Conservation (phyloP, 2,329 filamentous ascomycete species). For the Trichoderma pleuroti region DNA sequence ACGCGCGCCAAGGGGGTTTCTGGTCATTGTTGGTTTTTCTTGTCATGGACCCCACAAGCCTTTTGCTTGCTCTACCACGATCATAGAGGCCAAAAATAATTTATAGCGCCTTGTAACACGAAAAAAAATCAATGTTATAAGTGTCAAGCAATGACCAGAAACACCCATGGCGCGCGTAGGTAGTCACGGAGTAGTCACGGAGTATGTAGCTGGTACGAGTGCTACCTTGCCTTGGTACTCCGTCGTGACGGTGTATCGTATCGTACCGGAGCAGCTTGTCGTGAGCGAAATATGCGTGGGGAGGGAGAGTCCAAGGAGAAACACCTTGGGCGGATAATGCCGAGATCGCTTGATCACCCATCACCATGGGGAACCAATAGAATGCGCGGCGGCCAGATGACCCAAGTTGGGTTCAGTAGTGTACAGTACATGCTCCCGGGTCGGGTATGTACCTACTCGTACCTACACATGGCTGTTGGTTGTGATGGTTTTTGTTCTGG, state of each 20-base stretch:
- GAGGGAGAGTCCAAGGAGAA: not conserved
- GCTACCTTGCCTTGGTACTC: not conserved
- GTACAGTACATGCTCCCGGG: too few relatives aligned
- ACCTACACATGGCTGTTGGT: not conserved
- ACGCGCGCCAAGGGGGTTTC: too few relatives aligned
- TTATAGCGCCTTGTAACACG: too few relatives aligned
- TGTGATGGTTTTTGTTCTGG: not conserved
- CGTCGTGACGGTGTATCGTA: not conserved
- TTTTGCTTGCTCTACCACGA: too few relatives aligned
- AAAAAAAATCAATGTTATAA: too few relatives aligned
- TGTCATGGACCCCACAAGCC: too few relatives aligned
- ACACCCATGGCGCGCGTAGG: too few relatives aligned
- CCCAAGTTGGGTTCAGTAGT: too few relatives aligned
- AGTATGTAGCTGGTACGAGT: not conserved
- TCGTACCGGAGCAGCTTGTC: not conserved
- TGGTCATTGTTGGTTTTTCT: too few relatives aligned
- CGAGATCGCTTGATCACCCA: constrained; percentile 15
- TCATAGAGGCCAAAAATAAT: too few relatives aligned
- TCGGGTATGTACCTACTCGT: not conserved
- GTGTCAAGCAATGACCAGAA: too few relatives aligned
- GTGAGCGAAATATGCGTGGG: constrained; percentile 2
- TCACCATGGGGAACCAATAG: constrained; percentile 7
- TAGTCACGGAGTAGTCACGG: not conserved
- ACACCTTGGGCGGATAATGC: constrained; percentile 13
- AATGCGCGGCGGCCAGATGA: constrained; percentile 1